Evolutionary conservation across 805 yeast genomes (phyloP).

Genomic region (Yarrowia porcina): DNA sequence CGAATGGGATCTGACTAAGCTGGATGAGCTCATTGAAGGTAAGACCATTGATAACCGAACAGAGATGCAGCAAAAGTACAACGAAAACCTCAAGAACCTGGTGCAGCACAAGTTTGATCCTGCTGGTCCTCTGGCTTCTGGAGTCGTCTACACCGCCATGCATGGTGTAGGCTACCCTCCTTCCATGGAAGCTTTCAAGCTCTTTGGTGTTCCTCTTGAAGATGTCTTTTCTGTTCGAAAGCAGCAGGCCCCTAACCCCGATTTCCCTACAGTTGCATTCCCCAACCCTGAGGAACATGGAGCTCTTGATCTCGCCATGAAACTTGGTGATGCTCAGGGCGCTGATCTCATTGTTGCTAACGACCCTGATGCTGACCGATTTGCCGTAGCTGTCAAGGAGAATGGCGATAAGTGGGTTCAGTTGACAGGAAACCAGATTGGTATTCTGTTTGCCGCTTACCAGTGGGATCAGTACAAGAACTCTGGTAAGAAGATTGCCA

Average conservation of each 20-base stretch:
- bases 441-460: conserved; percentile 74
- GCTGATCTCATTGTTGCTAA: conserved; percentile 70
- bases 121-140: conserved; percentile 26
- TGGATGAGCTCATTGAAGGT: conserved; percentile 33
- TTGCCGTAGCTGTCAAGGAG: conserved; percentile 67
- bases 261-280: conserved; percentile 77
- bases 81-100: conserved; percentile 1
- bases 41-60: conserved; percentile 28
- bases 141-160: conserved; percentile 84
- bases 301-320: conserved; percentile 71
- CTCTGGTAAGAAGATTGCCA: conserved; percentile 42
- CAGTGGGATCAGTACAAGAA: conserved; percentile 29
- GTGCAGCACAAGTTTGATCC: not conserved
- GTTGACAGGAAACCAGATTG: conserved; percentile 88
- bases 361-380: conserved; percentile 97
- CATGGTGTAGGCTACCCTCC: conserved; percentile 84
- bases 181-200: conserved; percentile 46
- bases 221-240: conserved; percentile 48
- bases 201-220: conserved; percentile 41
- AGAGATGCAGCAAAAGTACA: conserved; percentile 3
- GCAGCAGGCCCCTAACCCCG: conserved; percentile 78
- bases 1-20: conserved; percentile 44
- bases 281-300: conserved; percentile 98
- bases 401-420: conserved; percentile 59
- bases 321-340: conserved; percentile 52